A percentile compares a stretch with the other conserved stretches of the same genome.
These are phyloP conservation scores for Phyllosticta citribraziliensis DNA, from an alignment of 2,329 filamentous ascomycete genomes.

Conservation along the genomic window DNA sequence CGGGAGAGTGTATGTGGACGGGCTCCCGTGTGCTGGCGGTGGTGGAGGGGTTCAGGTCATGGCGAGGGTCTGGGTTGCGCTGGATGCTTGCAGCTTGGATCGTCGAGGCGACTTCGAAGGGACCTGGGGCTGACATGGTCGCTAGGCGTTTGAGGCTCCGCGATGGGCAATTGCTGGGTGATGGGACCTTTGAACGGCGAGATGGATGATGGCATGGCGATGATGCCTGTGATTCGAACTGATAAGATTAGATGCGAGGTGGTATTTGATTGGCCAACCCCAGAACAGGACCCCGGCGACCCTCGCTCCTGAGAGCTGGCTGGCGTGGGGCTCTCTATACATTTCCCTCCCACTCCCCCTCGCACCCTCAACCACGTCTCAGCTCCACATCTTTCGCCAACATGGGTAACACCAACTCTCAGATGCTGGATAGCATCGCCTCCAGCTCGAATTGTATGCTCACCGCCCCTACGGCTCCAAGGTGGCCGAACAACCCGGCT, in stretches of 20 bases:
- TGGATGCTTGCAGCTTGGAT: slow-evolving; percentile 76
- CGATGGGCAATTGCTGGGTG: neutral
- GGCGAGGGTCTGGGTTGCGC: slow-evolving; percentile 55
- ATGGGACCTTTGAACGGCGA: neutral
- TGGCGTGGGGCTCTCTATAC: slow-evolving; percentile 3
- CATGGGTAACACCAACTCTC: slow-evolving; percentile 48
- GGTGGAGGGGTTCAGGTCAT: slow-evolving; percentile 75
- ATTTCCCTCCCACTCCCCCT: slow-evolving; percentile 9
- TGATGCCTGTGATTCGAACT: neutral
- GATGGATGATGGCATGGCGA: neutral
- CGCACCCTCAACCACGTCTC: slow-evolving; percentile 9
- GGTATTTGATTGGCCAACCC: slow-evolving; percentile 1
- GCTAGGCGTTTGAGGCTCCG: neutral
- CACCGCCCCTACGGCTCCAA: neutral
- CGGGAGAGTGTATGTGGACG: slow-evolving; percentile 36
- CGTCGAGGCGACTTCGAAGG: slow-evolving; percentile 63
- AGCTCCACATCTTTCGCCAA: slow-evolving; percentile 17
- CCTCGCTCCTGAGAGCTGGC: slow-evolving; percentile 3
- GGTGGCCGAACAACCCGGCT: slow-evolving; percentile 2
- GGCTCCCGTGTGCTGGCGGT: slow-evolving; percentile 58
- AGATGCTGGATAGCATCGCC: slow-evolving; percentile 89
- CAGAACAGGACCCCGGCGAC: neutral
- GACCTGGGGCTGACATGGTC: slow-evolving; percentile 47
- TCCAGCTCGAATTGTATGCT: slow-evolving; percentile 86
- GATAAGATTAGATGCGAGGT: neutral